Percentiles rank a stretch among this genome's conserved stretches.
These are phyloP conservation scores for Pseudogymnoascus sp. DNA, from an alignment of 2,329 filamentous ascomycete species.

Conservation along the genomic window DNA sequence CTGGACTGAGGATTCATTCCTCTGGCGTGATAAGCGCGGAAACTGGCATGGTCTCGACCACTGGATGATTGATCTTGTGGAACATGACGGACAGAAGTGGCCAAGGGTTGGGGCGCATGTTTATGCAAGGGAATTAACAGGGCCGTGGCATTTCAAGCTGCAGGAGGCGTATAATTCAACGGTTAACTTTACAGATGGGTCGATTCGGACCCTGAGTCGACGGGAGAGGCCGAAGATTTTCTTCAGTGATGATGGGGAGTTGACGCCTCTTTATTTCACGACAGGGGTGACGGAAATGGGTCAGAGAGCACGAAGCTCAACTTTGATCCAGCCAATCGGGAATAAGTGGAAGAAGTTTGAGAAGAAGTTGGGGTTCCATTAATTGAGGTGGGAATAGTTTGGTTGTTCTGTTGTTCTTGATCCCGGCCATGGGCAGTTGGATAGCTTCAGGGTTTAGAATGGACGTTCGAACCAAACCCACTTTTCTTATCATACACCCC, in stretches of 20 bases:
- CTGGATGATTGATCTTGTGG: conserved; percentile 20
- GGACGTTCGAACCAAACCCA: not conserved
- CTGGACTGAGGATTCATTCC: conserved; percentile 27
- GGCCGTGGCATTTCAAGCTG: conserved; percentile 28
- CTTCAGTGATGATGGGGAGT: conserved; percentile 37
- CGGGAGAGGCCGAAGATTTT: conserved; percentile 41
- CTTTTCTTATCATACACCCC: not conserved
- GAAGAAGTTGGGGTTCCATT: not conserved
- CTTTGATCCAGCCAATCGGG: conserved; percentile 34
- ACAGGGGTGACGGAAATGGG: conserved; percentile 38
- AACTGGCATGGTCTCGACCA: conserved; percentile 30
- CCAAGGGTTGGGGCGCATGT: conserved; percentile 29
- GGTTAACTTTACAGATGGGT: conserved; percentile 33
- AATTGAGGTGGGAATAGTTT: not conserved
- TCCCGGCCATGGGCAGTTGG: not conserved
- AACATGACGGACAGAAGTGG: conserved; percentile 24
- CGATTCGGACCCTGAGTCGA: conserved; percentile 31
- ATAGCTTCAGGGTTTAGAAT: not conserved
- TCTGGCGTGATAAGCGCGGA: conserved; percentile 30
- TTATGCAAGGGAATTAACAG: conserved; percentile 23
- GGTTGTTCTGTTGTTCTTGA: not conserved
- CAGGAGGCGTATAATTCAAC: conserved; percentile 24
- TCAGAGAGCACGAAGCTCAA: conserved; percentile 28
- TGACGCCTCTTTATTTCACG: conserved; percentile 38
- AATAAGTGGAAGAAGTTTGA: not conserved